These are phyloP conservation scores for Arxiozyma slooffiae DNA, from an alignment of 1,139 yeast genomes.

Conservation along the genomic window DNA sequence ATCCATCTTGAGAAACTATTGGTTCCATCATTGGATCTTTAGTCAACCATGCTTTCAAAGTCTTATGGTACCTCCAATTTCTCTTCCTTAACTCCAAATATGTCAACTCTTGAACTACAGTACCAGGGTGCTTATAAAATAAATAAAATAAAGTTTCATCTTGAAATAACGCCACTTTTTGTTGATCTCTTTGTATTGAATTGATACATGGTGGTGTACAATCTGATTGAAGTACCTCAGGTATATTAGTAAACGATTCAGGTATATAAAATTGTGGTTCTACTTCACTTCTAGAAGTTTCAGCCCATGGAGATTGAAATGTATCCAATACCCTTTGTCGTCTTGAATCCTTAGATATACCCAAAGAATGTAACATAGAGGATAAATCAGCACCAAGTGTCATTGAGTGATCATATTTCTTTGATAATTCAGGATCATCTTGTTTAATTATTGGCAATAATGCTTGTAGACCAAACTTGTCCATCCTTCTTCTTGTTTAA, in stretches of 20 bases:
- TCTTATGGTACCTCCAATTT: conserved; percentile 96
- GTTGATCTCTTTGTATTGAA: conserved; percentile 45
- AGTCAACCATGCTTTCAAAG: conserved; percentile 90
- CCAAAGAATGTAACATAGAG: conserved; percentile 48
- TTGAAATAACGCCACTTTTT: conserved; percentile 63
- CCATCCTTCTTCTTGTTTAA: conserved; percentile 29
- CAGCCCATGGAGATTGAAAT: conserved; percentile 93
- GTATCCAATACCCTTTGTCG: conserved; percentile 45
- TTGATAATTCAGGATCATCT: conserved; percentile 19
- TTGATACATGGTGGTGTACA: conserved; percentile 29
- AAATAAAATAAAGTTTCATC: conserved; percentile 92
- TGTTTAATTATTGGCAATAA: conserved; percentile 51
- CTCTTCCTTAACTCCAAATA: conserved; percentile 82
- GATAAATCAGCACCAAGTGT: conserved; percentile 81
- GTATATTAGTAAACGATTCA: conserved; percentile 34
- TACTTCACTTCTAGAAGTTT: conserved; percentile 81
- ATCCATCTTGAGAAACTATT: conserved; percentile 55
- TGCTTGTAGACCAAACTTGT: conserved; percentile 68
- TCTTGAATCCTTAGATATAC: conserved; percentile 20
- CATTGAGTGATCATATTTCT: conserved; percentile 31
- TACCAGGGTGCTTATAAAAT: conserved; percentile 89
- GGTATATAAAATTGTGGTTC: conserved; percentile 58
- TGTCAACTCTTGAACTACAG: conserved; percentile 85
- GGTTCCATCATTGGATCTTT: conserved; percentile 91
- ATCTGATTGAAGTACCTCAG: conserved; percentile 27